Evolutionary conservation across 257 asterid species (phyloP).

Genomic region (Salvia miltiorrhiza): DNA sequence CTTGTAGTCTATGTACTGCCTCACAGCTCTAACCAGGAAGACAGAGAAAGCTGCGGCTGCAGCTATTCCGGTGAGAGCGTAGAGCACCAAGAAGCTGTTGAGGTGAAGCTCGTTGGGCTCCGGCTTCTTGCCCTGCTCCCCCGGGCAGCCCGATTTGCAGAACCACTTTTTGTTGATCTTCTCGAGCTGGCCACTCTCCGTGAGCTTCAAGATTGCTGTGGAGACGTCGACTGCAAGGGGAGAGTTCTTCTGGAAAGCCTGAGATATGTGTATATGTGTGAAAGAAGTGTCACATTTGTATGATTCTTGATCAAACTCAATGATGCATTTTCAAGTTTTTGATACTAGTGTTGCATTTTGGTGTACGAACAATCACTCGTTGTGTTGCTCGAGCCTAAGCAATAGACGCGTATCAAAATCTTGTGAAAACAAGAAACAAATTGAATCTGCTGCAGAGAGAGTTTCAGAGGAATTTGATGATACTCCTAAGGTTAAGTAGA

Average conservation of each 20-base stretch:
- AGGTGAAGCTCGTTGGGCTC: conserved; percentile 51
- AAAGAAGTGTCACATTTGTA: background rate
- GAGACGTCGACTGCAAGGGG: conserved; percentile 57
- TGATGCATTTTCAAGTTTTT: no score
- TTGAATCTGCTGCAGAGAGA: no score
- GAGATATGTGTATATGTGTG: background rate
- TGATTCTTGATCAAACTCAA: background rate
- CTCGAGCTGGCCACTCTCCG: conserved; percentile 55
- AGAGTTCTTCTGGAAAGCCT: conserved; percentile 71
- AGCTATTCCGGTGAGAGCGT: conserved; percentile 13
- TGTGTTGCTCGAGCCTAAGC: no score
- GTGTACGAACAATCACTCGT: no score
- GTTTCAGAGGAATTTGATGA: no score
- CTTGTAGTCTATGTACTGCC: conserved; percentile 18
- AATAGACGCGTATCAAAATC: no score
- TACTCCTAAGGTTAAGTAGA: no score
- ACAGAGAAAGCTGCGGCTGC: conserved; percentile 14
- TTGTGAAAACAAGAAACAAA: no score
- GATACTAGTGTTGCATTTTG: no score
- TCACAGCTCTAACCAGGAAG: conserved; percentile 27
- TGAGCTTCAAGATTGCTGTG: conserved; percentile 46
- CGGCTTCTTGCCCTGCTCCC: conserved; percentile 21
- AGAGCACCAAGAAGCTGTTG: conserved; percentile 47
- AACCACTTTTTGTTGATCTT: conserved; percentile 62
- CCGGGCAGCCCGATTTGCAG: conserved; percentile 32